Base-by-base conservation (phyloP, 495 filamentous ascomycete species). In the Astrothelium subdiscretum region DNA sequence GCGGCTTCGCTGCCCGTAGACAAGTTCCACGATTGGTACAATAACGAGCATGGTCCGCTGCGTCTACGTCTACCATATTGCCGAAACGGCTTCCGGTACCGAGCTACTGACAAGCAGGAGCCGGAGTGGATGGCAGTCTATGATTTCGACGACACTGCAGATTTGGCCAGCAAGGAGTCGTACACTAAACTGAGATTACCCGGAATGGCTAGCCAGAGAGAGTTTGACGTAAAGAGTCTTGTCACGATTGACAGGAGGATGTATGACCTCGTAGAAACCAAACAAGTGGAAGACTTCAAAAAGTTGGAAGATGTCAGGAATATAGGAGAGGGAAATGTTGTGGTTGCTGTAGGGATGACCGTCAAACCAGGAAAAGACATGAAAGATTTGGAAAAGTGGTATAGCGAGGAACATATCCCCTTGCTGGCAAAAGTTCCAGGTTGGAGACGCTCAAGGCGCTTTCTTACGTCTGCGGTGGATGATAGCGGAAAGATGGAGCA, bases 1-100 rank as follows among this genome's bases (percentile, higher is more conserved):
- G 76, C 78, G 65, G 76, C 77, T 64, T 79, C 78, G 31, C 78
- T 90, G 59, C 79, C 83, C n/a, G 69, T 78, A 51, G 77, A 82
- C 62, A 32, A 61, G 48, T 91, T 92, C 76, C 87, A 91, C 73
- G 88, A 92, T 71, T 94, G 89, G 89, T 94, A 94, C 76, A 89
- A 92, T 76, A 89, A 87, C 71, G 89, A 94, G 73, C 89, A 94
- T 73, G 89, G 89, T 60, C 89, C 89, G 35, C 80, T 84, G 43
- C 83, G 89, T 31, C 80, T 91, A 20, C 85, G 87, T 51, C 72
- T 91, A 11, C 84, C 87, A 43, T 89, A 89, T 71, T 79, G 87
- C 71, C 72, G 72, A 44, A 91, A 89, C 71, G 89, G 89, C 52
- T 86, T 90, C 67, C 85, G 89, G 31, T 94, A 89, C 74, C 83